These are phyloP conservation scores for Crucibulum laeve DNA, from an alignment of 768 basidiomycete genomes.

Conservation along the genomic window DNA sequence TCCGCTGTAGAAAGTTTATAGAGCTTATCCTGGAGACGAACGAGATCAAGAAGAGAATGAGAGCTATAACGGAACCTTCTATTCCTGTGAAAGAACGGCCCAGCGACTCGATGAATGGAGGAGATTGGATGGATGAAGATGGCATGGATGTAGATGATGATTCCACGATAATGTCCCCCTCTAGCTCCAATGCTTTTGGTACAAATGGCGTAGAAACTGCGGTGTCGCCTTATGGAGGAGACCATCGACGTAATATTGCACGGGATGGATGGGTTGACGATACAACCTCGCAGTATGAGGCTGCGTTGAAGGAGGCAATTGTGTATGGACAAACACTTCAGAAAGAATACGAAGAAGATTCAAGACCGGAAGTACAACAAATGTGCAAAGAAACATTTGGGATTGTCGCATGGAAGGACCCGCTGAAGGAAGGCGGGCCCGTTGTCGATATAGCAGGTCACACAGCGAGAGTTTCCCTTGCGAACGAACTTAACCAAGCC, in stretches of 20 bases:
- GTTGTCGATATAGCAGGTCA: slow-evolving; percentile 67
- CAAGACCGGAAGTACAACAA: slow-evolving; percentile 57
- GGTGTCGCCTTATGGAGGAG: slow-evolving; percentile 12
- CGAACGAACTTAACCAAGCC: slow-evolving; percentile 75
- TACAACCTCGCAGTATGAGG: slow-evolving; percentile 38
- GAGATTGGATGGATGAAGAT: slow-evolving; percentile 35
- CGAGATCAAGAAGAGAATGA: slow-evolving; percentile 63
- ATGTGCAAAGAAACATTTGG: slow-evolving; percentile 74
- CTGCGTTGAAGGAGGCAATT: slow-evolving; percentile 62
- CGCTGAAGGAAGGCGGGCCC: slow-evolving; percentile 59
- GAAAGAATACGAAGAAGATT: slow-evolving; percentile 61
- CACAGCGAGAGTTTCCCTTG: slow-evolving; percentile 59
- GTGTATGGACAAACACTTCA: slow-evolving; percentile 71
- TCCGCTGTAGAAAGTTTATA: slow-evolving; percentile 82
- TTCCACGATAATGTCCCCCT: slow-evolving; percentile 10
- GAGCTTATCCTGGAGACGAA: slow-evolving; percentile 73
- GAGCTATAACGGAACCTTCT: slow-evolving; percentile 26
- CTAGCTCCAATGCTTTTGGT: slow-evolving; percentile 5
- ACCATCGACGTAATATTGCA: background rate
- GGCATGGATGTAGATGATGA: slow-evolving; percentile 61
- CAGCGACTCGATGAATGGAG: slow-evolving; percentile 8
- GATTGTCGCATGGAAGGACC: slow-evolving; percentile 78
- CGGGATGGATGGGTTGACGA: slow-evolving; percentile 10
- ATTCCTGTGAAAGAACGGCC: slow-evolving; percentile 18
- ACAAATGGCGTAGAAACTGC: slow-evolving; percentile 5